Base-by-base conservation (phyloP, 768 basidiomycete species). In the Pisolithus orientalis region DNA sequence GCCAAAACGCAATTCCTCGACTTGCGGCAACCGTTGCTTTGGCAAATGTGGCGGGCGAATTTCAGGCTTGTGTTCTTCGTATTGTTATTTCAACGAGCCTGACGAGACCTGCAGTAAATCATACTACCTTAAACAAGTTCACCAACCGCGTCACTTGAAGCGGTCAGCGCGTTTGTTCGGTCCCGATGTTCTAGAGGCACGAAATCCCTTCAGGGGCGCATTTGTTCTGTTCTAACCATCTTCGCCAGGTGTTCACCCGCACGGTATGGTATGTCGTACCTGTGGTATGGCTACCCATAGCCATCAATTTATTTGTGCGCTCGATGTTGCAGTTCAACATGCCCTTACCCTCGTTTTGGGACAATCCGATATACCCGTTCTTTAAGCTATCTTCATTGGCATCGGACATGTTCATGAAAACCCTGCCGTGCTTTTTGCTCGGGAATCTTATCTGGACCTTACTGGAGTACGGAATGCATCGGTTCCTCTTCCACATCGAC, bases 401-500 rank as follows among this genome's bases (percentile, higher is more conserved):
- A 10, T 48, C 68, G 8, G 66, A 70, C 4, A 77, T 83, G 3
- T 70, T 84, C 52, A 57, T 69, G 9, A 82, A 87, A 59, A 77
- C 84, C 0, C 50, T 79, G 17, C 57, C 71, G 0, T 95, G 84
- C 69, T 97, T 94, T 76, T 66, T 92, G 54, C 47, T 83, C 39
- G 96, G 96, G 5, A 94, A 91, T 66, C 31, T 96, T 47, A 75
- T 95, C 51, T 99, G 95, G 95, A 98, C 96, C 0, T 66, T 96
- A 53, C 71, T 96, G 67, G 96, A 98, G 70, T 99, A 98, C 66
- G 72, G 76, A 11, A 72, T 99, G 62, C 96, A 99, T 70, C 86
- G 96, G 39, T 97, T 97, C 82, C 72, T 99, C 47, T 99, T 99
- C 83, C 96, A 99, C 69, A 72, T 99, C 60, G 96, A 99, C 64